Evolutionary conservation across 352 stramenopile genomes (phyloP).

Genomic region (Pythium periplocum): DNA sequence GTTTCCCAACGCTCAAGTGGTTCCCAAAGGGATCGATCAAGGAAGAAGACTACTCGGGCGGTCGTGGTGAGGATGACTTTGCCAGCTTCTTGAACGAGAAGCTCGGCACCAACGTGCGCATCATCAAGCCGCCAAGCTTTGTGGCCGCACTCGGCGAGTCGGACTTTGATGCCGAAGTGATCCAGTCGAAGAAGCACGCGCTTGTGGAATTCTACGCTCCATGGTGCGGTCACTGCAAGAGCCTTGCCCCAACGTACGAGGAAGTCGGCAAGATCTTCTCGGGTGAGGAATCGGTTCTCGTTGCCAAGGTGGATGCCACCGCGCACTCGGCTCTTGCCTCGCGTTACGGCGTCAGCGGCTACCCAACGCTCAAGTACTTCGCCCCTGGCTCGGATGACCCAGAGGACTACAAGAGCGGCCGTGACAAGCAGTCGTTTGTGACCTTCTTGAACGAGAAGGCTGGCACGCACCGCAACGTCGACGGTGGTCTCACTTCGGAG

Average conservation of each 20-base stretch:
- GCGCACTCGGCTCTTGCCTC: constrained; percentile 47
- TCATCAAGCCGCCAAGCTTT: constrained; percentile 62
- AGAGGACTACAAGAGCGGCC: constrained; percentile 80
- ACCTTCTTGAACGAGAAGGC: constrained; percentile 90
- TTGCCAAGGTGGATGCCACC: constrained; percentile 83
- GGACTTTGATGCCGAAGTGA: constrained; percentile 77
- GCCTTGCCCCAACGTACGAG: constrained; percentile 86
- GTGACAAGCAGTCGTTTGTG: constrained; percentile 83
- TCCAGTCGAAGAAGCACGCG: constrained; percentile 79
- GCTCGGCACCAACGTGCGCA: constrained; percentile 61
- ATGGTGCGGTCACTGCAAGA: constrained; percentile 94
- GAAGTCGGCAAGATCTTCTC: constrained; percentile 70
- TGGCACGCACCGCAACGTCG: constrained; percentile 71
- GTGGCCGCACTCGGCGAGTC: constrained; percentile 50
- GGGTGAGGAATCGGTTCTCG: constrained; percentile 72
- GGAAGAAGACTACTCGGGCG: constrained; percentile 82
- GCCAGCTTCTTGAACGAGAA: constrained; percentile 73
- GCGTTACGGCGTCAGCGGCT: constrained; percentile 86
- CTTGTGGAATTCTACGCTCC: constrained; percentile 94
- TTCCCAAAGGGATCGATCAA: constrained; percentile 77
- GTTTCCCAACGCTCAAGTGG: constrained; percentile 94
- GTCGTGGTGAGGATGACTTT: constrained; percentile 82
- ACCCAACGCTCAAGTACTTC: constrained; percentile 93
- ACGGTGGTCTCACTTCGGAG: constrained; percentile 63
- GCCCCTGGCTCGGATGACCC: constrained; percentile 65